Evolutionary conservation across 1,284 basidiomycete genomes (phyloP).

Genomic region (Earliella scabrosa): DNA sequence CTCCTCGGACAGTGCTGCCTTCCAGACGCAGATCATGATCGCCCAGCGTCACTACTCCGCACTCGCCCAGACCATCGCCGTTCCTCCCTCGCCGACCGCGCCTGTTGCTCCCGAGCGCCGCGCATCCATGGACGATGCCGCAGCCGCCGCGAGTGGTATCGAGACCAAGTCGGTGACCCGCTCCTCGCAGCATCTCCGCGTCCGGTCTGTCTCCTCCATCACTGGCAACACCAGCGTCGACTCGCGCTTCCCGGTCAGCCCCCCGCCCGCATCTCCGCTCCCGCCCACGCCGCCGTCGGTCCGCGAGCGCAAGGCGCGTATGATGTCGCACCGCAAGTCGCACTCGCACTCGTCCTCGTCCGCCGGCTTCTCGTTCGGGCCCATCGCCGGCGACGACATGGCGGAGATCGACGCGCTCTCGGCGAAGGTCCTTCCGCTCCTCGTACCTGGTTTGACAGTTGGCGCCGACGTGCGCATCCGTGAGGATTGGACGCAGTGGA

Average conservation of each 20-base stretch:
- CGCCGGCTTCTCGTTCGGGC: conserved; percentile 57
- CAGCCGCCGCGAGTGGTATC: conserved; percentile 33
- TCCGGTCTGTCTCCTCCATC: conserved; percentile 51
- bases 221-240: conserved; percentile 28
- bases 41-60: conserved; percentile 72
- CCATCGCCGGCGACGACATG: conserved; percentile 51
- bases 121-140: conserved; percentile 33
- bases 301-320: conserved; percentile 40
- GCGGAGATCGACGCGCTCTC: conserved; percentile 73
- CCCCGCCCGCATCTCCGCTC: conserved; percentile 66
- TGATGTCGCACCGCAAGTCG: conserved; percentile 60
- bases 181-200: conserved; percentile 48
- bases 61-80: conserved; percentile 62
- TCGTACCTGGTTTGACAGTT: conserved; percentile 67
- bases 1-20: conserved; percentile 52
- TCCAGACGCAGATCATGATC: conserved; percentile 63
- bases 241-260: conserved; percentile 53
- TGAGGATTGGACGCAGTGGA: conserved; percentile 45
- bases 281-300: conserved; percentile 71
- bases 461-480: conserved; percentile 58
- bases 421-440: conserved; percentile 65
- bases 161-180: conserved; percentile 24
- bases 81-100: conserved; percentile 47
- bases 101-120: conserved; percentile 32
- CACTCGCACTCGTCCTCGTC: conserved; percentile 49